Base-by-base conservation (phyloP, 2,329 filamentous ascomycete genomes). In the Aspergillus melleus region DNA sequence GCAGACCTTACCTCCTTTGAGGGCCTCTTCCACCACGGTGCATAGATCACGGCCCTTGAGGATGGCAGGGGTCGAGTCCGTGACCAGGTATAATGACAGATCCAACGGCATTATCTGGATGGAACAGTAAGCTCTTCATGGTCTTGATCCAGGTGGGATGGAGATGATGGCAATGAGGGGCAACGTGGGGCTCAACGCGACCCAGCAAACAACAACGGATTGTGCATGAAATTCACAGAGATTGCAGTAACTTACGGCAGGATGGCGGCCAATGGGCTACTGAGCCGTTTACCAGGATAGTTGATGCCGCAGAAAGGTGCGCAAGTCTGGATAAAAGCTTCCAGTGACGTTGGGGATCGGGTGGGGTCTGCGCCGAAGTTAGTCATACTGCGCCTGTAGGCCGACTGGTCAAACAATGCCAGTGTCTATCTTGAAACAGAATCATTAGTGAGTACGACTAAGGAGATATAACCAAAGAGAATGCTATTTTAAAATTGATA, bases 51-150 rank as follows among this genome's bases (percentile, higher is more conserved):
- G 85, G 63, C 83, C 79, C 57, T 90, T 90, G 49, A 97, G 86
- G 66, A 96, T 92, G 36, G 87, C 86, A 14, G 89, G 85, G n/a
- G 92, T 96, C 54, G 92, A 95, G 82, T 97, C 93, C 5, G 93
- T 97, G 67, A 97, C 93, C 59, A 97, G 84, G 74, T 97, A 97
- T 44, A 97, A 81, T 52, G 89, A 88, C 74, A 96, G 93, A 77
- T 96, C 87, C 51, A 89, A 81, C 20, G 78, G 70, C 72, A 75
- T 78, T 63, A 60, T 80, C 57, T 60, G 58, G 5, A 19, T n/a
- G 12, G 16, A 42, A 42, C 14, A 9, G 42, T 22, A 52, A 52
- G 19, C 26, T 54, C 12, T 14, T 54, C 4, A 42, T 42, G 16
- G 6, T 42, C 14, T 42, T 42, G 36, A 42, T 16, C 36, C 36